Conservation (phyloP, 1,139 yeast species). For the Diutina catenulata region DNA sequence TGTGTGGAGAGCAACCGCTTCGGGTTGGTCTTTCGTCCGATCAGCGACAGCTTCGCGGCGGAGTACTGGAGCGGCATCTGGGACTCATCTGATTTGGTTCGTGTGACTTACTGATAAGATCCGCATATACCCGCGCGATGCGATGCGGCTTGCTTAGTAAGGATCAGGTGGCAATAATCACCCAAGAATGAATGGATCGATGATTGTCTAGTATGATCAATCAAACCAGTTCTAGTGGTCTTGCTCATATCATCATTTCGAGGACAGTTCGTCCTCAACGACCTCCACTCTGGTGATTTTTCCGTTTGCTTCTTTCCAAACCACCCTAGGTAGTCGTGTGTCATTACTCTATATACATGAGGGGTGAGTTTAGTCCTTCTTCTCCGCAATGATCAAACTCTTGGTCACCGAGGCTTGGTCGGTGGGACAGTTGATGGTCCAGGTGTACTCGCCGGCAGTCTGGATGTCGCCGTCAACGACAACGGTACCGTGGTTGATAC, state of each 20-base stretch:
- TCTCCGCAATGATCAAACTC: constrained; percentile 9
- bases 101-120: not conserved
- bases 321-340: no score
- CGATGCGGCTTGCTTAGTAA: constrained; percentile 7
- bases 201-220: no score
- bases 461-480: constrained; percentile 13
- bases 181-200: no score
- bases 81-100: not conserved
- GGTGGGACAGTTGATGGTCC: constrained; percentile 16
- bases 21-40: constrained; percentile 14
- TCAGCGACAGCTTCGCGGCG: constrained; percentile 31
- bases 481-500: constrained; percentile 9
- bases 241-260: no score
- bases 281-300: no score
- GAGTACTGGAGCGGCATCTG: constrained; percentile 19
- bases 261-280: no score
- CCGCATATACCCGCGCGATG: not conserved
- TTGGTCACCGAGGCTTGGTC: constrained; percentile 13
- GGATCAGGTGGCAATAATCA: not conserved
- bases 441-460: constrained; percentile 20
- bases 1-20: constrained; percentile 10
- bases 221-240: no score
- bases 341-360: not conserved
- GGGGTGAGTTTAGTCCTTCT: not conserved
- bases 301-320: no score